Evolutionary conservation across 2,329 filamentous ascomycete species (phyloP), one percentile per base, ranked within the genome.

Genomic region (Neonectria faginata): DNA sequence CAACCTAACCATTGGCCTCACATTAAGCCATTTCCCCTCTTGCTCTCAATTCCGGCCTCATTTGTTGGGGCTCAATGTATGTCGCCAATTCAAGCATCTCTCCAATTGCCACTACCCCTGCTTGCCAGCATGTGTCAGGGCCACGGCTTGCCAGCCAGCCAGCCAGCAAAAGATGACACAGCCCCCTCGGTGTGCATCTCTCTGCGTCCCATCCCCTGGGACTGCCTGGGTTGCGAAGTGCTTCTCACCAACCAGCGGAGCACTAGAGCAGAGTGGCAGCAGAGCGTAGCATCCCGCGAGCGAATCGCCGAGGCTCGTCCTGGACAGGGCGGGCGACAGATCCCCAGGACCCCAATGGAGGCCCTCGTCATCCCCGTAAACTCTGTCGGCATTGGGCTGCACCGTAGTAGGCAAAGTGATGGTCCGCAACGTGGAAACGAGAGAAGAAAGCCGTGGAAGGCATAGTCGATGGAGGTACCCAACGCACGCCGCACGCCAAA

Each of bases 401-500:
- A 27, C 39, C n/a, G 39, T 42, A 20, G 39, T 20, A 42, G 39
- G 50, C 48, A 31, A 51, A 20, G 48, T 20, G 14, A 51, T 60
- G 53, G 57, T 55, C 22, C 20, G 31, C 33, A 48, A 8, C 56
- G 42, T 60, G 29, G 56, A 63, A 58, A 55, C 45, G 42, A 67
- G 57, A 58, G 27, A 45, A 44, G 45, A 67, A 60, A 57, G 53
- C 25, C 53, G 31, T 60, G 31, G 44, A 56, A 65, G 60, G 53
- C 41, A 33, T 33, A 33, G 31, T 33, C 31, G 31, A 33, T 33
- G 4, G 31, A 65, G 64, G 63, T 62, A 64, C 61, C 60, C 65
- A 56, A 65, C 59, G 53, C 36, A 50, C 51, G 60, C 44, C 54
- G 57, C 56, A 72, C 63, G 67, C 60, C 68, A 71, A 68, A 68